Percentiles rank a stretch among this genome's conserved stretches.
Evolutionary conservation across 129 eudicot species (phyloP).

Genomic region (Saussurea involucrata): DNA sequence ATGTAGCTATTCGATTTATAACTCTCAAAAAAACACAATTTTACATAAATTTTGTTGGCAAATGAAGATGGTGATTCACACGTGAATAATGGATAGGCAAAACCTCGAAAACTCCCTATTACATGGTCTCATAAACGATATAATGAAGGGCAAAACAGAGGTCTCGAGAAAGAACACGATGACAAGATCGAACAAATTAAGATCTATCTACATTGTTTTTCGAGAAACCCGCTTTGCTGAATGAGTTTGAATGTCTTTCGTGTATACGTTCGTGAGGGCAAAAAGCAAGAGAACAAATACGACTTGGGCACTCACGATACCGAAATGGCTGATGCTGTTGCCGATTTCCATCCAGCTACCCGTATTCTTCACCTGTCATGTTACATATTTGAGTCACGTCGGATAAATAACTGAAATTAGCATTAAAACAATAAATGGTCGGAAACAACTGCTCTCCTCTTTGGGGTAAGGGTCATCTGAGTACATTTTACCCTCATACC

Average conservation of each 20-base stretch:
- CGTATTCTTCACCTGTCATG: constrained; percentile 70
- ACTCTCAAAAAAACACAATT: background rate
- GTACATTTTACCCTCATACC: background rate
- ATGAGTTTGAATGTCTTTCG: constrained; percentile 65
- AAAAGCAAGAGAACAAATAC: constrained; percentile 90
- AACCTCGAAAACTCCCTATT: constrained; percentile 15
- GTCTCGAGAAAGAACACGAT: background rate
- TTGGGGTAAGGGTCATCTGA: background rate
- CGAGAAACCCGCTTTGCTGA: constrained; percentile 39
- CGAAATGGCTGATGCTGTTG: constrained; percentile 97
- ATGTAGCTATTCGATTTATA: background rate
- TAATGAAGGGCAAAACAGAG: constrained; percentile 10
- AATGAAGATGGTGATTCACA: background rate
- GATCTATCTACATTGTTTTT: constrained; percentile 50
- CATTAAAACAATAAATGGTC: background rate
- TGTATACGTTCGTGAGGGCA: constrained; percentile 78
- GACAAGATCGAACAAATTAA: background rate
- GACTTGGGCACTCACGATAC: constrained; percentile 97
- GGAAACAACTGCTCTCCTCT: background rate
- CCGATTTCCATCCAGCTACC: constrained; percentile 99
- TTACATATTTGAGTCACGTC: background rate
- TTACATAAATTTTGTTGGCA: background rate
- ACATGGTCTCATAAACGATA: constrained; percentile 8
- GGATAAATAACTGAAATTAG: background rate
- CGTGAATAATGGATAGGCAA: background rate